These are phyloP conservation scores for Emmonsiellopsis sp. DNA, from an alignment of 2,329 filamentous ascomycete species.

Conservation along the genomic window DNA sequence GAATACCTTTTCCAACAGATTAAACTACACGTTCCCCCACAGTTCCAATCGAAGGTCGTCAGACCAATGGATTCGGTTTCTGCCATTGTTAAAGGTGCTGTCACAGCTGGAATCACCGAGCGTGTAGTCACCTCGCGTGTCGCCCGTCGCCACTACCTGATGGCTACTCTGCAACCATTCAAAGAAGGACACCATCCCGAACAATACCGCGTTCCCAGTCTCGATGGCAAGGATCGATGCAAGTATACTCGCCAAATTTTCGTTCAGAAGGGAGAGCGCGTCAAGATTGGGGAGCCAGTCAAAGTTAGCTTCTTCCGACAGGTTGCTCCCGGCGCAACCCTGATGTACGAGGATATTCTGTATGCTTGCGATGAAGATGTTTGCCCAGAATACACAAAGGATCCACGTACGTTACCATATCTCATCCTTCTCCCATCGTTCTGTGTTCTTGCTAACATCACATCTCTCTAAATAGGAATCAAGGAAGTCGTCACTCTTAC, in stretches of 20 bases:
- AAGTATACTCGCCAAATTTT: slow-evolving; percentile 98
- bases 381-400: slow-evolving; percentile 97
- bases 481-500: slow-evolving; percentile 98
- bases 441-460: slow-evolving; percentile 8
- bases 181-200: slow-evolving; percentile 98
- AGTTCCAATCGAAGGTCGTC: slow-evolving; percentile 97
- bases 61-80: slow-evolving; percentile 98
- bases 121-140: slow-evolving; percentile 94
- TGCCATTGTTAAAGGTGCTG: slow-evolving; percentile 95
- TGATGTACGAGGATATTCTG: slow-evolving; percentile 98
- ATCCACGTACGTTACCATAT: slow-evolving; percentile 69
- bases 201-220: slow-evolving; percentile 89
- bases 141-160: slow-evolving; percentile 93
- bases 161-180: slow-evolving; percentile 97
- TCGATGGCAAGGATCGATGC: slow-evolving; percentile 96
- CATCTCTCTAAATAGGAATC: slow-evolving; percentile 55
- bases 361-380: slow-evolving; percentile 98
- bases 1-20: slow-evolving; percentile 99
- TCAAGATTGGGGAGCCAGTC: slow-evolving; percentile 98
- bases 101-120: slow-evolving; percentile 95
- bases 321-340: slow-evolving; percentile 88
- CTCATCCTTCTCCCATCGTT: background rate
- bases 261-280: slow-evolving; percentile 94
- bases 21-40: slow-evolving; percentile 93
- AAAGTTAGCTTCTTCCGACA: slow-evolving; percentile 99